Evolutionary conservation across 371 early-diverging fungal genomes (phyloP).

Genomic region (Cokeromyces recurvatus): DNA sequence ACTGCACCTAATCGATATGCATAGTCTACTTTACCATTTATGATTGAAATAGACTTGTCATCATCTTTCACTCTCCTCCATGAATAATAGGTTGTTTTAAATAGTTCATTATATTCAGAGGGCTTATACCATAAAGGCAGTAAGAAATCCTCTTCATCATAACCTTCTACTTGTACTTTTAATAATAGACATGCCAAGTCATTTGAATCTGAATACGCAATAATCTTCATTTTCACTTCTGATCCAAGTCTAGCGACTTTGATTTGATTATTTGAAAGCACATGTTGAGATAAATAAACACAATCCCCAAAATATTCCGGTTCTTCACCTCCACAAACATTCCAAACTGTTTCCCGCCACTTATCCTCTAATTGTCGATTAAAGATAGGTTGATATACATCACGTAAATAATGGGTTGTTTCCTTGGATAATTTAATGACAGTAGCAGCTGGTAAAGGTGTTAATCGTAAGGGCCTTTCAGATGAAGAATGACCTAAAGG

Average conservation of each 20-base stretch:
- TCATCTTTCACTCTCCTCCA: background rate
- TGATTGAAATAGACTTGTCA: too few relatives aligned
- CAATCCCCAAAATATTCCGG: conserved; percentile 23
- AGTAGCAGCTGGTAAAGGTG: conserved; percentile 11
- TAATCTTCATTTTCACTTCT: conserved; percentile 5
- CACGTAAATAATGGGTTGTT: background rate
- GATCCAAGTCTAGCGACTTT: conserved; percentile 12
- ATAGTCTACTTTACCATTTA: conserved; percentile 11
- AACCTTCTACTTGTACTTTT: background rate
- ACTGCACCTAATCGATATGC: conserved; percentile 5
- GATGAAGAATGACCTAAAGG: conserved; percentile 1
- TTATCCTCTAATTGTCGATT: background rate
- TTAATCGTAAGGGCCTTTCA: conserved; percentile 1
- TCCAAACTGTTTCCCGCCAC: background rate
- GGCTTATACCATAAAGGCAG: conserved; percentile 27
- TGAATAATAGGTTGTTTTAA: background rate
- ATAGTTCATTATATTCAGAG: conserved; percentile 13
- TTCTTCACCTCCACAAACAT: conserved; percentile 22
- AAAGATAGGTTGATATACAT: conserved; percentile 7
- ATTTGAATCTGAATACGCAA: background rate
- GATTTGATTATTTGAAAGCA: background rate
- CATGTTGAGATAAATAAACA: conserved; percentile 12
- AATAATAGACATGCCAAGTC: background rate
- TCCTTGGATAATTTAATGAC: conserved; percentile 7
- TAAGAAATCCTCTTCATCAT: background rate